Evolutionary conservation across 192 early-diverging fungal genomes (phyloP), one percentile per base, ranked within the genome.

Genomic region (Backusella australiensis): DNA sequence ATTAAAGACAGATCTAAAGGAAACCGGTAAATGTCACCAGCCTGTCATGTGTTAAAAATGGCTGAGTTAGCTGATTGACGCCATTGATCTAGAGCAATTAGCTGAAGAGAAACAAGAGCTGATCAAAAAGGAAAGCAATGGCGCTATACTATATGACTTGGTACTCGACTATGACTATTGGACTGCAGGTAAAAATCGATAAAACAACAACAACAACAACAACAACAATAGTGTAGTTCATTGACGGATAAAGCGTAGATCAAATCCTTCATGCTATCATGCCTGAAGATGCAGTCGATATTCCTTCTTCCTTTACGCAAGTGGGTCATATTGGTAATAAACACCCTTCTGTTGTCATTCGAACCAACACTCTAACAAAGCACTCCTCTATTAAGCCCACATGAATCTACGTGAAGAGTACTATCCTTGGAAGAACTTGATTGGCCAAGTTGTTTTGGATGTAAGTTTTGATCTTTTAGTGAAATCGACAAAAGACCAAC

Each of bases 361-460:
- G 3, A 14, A 26, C 67, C 35, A 36, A 35, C 67, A 35, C 0
- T 2, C 53, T 39, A 39, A 39, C 38, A 11, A 7, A 39, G 11
- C 38, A 39, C 38, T 39, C 4, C 26, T 35, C 23, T 59, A 23
- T 67, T 11, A 65, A 93, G 94, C 97, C 4, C 98, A 99, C 77
- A 91, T 99, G 91, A 99, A 99, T 80, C 81, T 99, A 66, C 91
- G 96, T 49, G 94, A 96, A 34, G 90, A 97, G 80, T 94, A 93
- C 41, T 80, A 92, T 15, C 96, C 96, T n/a, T 99, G 93, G 88
- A 97, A 97, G 78, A 76, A 82, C 11, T 73, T 99, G 42, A 97
- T 99, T 78, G 97, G 96, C 7, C 90, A 98, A 86, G 91, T 99
- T 6, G 91, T 99, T 59, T 82, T 99, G 81, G 96, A 99, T 86